Evolutionary conservation across 768 basidiomycete genomes (phyloP), one percentile per base, ranked within the genome.

Genomic region (Rhizopogon vulgaris): DNA sequence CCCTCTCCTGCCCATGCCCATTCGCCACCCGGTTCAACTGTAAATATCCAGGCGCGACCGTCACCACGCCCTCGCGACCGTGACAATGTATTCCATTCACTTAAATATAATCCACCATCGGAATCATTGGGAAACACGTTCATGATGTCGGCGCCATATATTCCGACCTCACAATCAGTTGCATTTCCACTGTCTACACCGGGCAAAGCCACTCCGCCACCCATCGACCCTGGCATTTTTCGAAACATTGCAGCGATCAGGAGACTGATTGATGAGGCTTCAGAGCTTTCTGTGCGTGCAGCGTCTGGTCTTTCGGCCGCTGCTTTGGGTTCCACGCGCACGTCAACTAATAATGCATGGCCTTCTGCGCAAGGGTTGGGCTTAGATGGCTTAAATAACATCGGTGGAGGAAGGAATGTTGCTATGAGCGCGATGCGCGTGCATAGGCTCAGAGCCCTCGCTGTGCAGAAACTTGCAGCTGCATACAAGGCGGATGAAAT

Each of bases 401-500:
- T 63, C 30, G 71, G 75, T 4, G 76, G 78, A 9, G 90, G 90
- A 15, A 73, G 90, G 56, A 87, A 82, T 60, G 83, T 85, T 2
- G 77, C 83, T 32, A 93, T 94, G 90, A 90, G 86, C 30, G 84
- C 90, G 0, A 87, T 83, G 75, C 80, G 92, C 32, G 77, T 92
- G 38, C 90, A 94, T 63, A 75, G 90, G 47, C 68, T 94, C 40
- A 73, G 92, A 32, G 85, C 81, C 0, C 76, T 93, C 27, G 91
- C 92, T 0, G 89, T 94, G 17, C 87, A 91, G 68, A 91, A 90
- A 64, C 73, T 94, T 38, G 89, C 91, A 1, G 79, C 84, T 22
- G 92, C 92, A 4, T 94, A 94, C 62, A 83, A 84, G 63, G 77
- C 82, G 10, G 92, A 94, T 63, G 92, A 94, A 66, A 90, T 94